Evolutionary conservation across 352 stramenopile species (phyloP), one percentile per base, ranked within the genome.

Genomic region (Phytophthora citrophthora): DNA sequence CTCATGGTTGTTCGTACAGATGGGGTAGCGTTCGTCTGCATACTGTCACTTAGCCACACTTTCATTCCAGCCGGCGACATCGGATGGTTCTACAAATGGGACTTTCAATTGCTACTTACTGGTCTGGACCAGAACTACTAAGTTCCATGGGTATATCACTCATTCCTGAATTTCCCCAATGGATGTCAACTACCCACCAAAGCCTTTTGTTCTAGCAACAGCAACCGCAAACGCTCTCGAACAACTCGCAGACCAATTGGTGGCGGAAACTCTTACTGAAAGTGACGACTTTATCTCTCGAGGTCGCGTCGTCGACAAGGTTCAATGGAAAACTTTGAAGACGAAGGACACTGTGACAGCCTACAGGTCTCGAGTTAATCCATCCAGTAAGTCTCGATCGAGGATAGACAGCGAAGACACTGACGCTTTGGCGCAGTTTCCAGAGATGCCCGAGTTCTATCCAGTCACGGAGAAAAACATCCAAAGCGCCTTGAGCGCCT

Each of bases 271-370:
- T 15, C 12, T 41, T 2, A 6, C 0, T 16, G 20, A 29, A n/a
- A 78, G 77, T 48, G 80, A 81, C 18, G 70, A 67, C n/a, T 86
- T 81, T 59, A 69, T 83, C 32, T 64, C 65, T 18, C 57, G 58
- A 31, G 58, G 64, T 7, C 68, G 70, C 9, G 49, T 57, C 24
- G 63, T 87, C 9, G 41, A 75, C 24, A 55, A 48, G 9, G 49
- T 67, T 7, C 67, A 73, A 44, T 89, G 80, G 80, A 83, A 83
- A 45, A 61, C 70, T 18, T 46, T 83, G 12, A 77, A 77, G 39
- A 59, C 57, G 16, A 80, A 75, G 18, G 72, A 86, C 41, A 70
- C 74, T 49, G 43, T 86, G 34, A 56, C 67, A 12, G 55, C 79
- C 4, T 89, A 77, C 34, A 68, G 71, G 53, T 61, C 75, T 50